Base-by-base conservation (phyloP, 148 eudicot genomes). In the Silene conica region DNA sequence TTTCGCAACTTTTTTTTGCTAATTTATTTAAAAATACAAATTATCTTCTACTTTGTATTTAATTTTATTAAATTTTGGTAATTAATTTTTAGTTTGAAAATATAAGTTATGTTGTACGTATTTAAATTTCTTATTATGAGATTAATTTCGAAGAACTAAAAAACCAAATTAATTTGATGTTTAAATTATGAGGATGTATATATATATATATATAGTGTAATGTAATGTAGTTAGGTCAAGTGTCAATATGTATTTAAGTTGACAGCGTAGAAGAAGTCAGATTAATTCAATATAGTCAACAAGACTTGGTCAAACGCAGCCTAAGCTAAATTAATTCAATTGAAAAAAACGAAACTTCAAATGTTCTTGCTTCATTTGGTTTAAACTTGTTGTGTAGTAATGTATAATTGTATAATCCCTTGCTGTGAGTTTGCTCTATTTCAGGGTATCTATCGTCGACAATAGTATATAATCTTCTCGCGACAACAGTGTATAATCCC, bases 251-350 rank as follows among this genome's bases (percentile, higher is more conserved):
- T 48, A 58, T 9, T n/a, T 9, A 22, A 31, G 2, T 48, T 45
- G 28, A 20, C 71, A 68, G 4, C 43, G 5, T 10, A 46, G 71
- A 45, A 45, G 8, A 45, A 21, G 56, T 68, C 56, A 46, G 0
- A 50, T 50, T 18, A 26, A 1, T 18, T 34, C 11, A 64, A 64
- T 64, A 14, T 63, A 15, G 20, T 64, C 68, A 34, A 34, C 38
- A 61, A 34, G 69, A 34, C 23, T 38, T 5, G 43, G 69, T 65
- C 69, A 64, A 16, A 18, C 20, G 71, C 71, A 68, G 56, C 71
- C 71, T 7, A 14, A 14, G 54, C 16, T 50, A 50, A 50, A 8
- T 20, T 19, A 21, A 67, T 67, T 14, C 70, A 38, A 7, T 38
- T 41, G 20, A 18, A 43, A 18, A 67, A 13, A 63, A 8, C n/a